Conservation (phyloP, 257 asterid genomes). For the Salvia rosmarinus region DNA sequence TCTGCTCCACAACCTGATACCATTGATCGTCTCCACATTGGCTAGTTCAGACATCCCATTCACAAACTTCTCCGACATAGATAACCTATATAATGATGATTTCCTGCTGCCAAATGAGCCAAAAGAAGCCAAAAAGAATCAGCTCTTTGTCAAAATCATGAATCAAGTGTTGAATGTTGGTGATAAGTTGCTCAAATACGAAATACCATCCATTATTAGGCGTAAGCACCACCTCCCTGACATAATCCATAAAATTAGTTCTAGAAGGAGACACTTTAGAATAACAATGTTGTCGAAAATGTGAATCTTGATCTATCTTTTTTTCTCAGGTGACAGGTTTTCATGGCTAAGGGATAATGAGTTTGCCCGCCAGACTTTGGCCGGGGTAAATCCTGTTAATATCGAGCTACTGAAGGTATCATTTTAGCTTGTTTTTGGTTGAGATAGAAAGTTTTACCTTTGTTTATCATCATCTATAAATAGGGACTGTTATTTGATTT, state of each 20-base stretch:
- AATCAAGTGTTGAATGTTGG: conserved; percentile 56
- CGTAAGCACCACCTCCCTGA: conserved; percentile 42
- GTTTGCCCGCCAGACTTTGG: conserved; percentile 85
- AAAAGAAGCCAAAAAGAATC: conserved; percentile 30
- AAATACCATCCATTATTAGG: conserved; percentile 70
- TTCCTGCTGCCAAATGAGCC: conserved; percentile 50
- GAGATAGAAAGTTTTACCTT: conserved; percentile 9
- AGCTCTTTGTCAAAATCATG: conserved; percentile 41
- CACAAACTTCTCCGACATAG: conserved; percentile 74
- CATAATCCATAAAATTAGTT: neutral
- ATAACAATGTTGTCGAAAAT: neutral
- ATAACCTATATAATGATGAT: conserved; percentile 67
- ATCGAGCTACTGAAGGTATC: conserved; percentile 73
- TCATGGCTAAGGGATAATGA: conserved; percentile 84
- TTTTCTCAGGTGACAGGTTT: conserved; percentile 74
- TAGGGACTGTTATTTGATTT: conserved; percentile 14
- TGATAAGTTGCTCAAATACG: conserved; percentile 76
- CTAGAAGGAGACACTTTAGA: neutral
- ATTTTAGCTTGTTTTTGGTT: conserved; percentile 16
- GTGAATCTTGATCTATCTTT: neutral
- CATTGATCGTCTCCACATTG: conserved; percentile 64
- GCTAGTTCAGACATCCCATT: conserved; percentile 79
- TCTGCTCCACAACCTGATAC: conserved; percentile 77
- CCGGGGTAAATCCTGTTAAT: conserved; percentile 84
- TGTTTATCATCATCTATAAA: conserved; percentile 5